phyloP scores from a whole-genome alignment of 192 early-diverging fungal genomes.

The Chytriomyces hyalinus region DNA sequence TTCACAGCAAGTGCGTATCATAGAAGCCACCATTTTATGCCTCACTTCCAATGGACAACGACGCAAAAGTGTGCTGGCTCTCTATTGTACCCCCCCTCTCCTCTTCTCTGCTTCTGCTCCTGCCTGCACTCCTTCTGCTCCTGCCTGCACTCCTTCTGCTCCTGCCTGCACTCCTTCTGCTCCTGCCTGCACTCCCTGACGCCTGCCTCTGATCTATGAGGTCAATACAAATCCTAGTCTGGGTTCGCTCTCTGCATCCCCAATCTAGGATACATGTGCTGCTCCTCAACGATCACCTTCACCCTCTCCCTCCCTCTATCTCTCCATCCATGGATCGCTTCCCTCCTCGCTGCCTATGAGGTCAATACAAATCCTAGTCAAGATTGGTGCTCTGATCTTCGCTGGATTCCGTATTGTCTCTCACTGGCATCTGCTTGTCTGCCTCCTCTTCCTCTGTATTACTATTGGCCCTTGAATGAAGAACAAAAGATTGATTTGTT shows the following conservation, averaged over 20 bases:
- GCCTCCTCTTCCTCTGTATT: too few relatives aligned
- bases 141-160: not conserved
- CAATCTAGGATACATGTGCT: not conserved
- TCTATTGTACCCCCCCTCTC: not conserved
- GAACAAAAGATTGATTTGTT: too few relatives aligned
- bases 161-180: not conserved
- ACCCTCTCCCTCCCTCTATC: not conserved
- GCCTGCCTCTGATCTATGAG: constrained; percentile 12
- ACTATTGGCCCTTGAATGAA: too few relatives aligned
- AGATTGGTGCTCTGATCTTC: not conserved
- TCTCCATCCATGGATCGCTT: not conserved
- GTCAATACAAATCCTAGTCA: constrained; percentile 23
- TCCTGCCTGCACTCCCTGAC: not conserved
- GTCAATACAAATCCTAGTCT: constrained; percentile 23
- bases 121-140: not conserved
- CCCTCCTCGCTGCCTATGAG: constrained; percentile 7
- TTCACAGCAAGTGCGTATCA: not conserved
- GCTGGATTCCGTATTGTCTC: constrained; percentile 7
- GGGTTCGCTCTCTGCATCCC: not conserved
- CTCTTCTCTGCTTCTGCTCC: not conserved
- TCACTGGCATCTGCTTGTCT: not conserved
- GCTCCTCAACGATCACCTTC: not conserved
- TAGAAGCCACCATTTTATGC: constrained; percentile 4
- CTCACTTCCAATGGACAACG: not conserved
- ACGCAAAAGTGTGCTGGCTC: not conserved